Conservation (phyloP, 192 early-diverging fungal genomes). For the Coemansia sp. region DNA sequence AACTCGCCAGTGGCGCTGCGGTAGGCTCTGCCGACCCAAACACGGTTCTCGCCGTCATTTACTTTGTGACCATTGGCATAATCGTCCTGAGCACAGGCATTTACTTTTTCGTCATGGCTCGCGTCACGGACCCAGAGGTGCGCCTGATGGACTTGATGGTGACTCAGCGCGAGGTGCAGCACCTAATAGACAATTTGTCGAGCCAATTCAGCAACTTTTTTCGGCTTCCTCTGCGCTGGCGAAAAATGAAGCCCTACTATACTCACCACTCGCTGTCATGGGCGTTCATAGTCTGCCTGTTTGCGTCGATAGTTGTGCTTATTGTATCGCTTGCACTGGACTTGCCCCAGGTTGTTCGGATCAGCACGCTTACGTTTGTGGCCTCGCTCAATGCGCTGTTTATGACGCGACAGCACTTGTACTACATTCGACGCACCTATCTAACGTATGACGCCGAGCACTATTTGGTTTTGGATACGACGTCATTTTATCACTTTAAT, state of each 20-base stretch:
- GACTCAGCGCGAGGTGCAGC: constrained; percentile 60
- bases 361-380: constrained; percentile 44
- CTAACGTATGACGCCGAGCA: constrained; percentile 47
- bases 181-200: constrained; percentile 58
- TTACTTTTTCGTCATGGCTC: constrained; percentile 57
- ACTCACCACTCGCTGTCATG: constrained; percentile 54
- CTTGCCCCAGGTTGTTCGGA: constrained; percentile 36
- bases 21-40: constrained; percentile 40
- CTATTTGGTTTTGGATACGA: constrained; percentile 49
- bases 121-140: constrained; percentile 54
- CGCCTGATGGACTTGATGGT: constrained; percentile 57
- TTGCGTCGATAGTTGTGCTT: constrained; percentile 27
- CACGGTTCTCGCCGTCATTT: constrained; percentile 48
- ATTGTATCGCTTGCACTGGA: constrained; percentile 30
- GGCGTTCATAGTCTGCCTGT: constrained; percentile 41
- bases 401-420: constrained; percentile 56
- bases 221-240: constrained; percentile 52
- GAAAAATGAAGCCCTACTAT: constrained; percentile 52
- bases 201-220: constrained; percentile 54
- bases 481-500: constrained; percentile 40
- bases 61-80: constrained; percentile 54
- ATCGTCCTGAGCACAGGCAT: constrained; percentile 51
- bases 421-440: constrained; percentile 51
- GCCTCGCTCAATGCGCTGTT: constrained; percentile 50
- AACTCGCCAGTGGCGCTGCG: not conserved